A percentile compares a stretch with the other conserved stretches of the same genome.
These are phyloP conservation scores for Xylariaceae sp. DNA, from an alignment of 2,329 filamentous ascomycete species.

Conservation along the genomic window DNA sequence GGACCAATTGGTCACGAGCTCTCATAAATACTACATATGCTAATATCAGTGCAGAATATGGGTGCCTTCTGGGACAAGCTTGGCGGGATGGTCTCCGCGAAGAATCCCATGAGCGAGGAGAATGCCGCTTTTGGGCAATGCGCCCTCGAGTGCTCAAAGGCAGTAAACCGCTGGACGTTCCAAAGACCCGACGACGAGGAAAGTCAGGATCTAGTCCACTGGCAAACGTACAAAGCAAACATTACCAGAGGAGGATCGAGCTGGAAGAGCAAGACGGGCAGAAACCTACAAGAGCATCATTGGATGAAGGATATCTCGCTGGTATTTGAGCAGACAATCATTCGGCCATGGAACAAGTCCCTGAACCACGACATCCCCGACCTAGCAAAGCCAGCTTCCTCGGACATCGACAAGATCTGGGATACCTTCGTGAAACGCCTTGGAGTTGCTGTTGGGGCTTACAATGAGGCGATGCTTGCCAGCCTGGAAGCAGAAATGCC, in stretches of 20 bases:
- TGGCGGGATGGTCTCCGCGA: background rate
- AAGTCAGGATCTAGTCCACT: conserved; percentile 4
- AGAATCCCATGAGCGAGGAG: conserved; percentile 4
- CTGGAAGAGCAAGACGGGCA: conserved; percentile 5
- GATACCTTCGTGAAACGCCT: background rate
- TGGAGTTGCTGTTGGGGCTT: background rate
- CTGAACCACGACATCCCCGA: conserved; percentile 3
- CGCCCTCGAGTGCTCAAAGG: background rate
- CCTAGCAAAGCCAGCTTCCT: background rate
- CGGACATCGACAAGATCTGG: background rate
- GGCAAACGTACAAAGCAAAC: conserved; percentile 10
- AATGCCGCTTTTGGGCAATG: background rate
- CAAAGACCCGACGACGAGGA: conserved; percentile 1
- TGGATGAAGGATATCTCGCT: conserved; percentile 8
- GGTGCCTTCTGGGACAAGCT: background rate
- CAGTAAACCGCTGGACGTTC: conserved; percentile 6
- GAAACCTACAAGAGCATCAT: background rate
- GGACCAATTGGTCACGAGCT: background rate
- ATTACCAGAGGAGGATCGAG: conserved; percentile 3
- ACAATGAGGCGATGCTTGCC: background rate
- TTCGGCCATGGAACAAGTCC: conserved; percentile 3
- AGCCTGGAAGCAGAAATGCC: background rate
- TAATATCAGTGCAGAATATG: background rate
- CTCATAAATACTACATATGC: background rate
- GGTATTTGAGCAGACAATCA: background rate